Base-by-base conservation (phyloP, 495 filamentous ascomycete species). In the Lophiostoma macrostomum region DNA sequence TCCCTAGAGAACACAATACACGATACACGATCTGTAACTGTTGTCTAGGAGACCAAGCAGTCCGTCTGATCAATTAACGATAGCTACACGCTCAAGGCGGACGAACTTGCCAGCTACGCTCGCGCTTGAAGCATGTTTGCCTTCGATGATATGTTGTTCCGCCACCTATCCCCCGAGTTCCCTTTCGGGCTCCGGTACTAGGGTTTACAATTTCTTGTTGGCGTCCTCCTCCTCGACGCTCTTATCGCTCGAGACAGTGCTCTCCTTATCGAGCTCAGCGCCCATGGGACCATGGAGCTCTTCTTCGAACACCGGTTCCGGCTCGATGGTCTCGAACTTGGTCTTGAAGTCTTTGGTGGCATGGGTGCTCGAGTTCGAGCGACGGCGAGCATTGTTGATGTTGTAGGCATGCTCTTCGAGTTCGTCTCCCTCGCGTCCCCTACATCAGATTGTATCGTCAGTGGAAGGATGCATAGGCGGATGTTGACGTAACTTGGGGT, bases 241-340 rank as follows among this genome's bases (percentile, higher is more conserved):
- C n/a, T 60, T 61, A 23, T 54, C 48, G 45, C 53, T 66, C 11
- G 38, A 43, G 24, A 65, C 61, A 12, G 59, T 65, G 56, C 59
- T 58, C 57, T 80, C 63, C 52, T 71, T 64, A 13, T 69, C 53
- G 19, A 68, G 66, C 30, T 64, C 58, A 16, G 19, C 49, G 27
- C 39, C 47, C 7, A 43, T 47, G 36, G 41, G 41, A 4, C 81
- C 85, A 64, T 91, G 86, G 38, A 90, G 45, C 43, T 80, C 78
- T 73, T 96, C 90, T 67, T 96, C 88, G 60, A 94, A 96, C 50
- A 90, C 85, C 48, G 90, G 90, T 64, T 94, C 90, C 11, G 77
- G 74, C 55, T 95, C 90, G 65, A 83, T 66, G n/a, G 80, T 73
- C 69, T 95, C 90, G 64, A 95, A 95, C 69, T 95, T 95, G 68